phyloP scores from a whole-genome alignment of 2,329 filamentous ascomycete species.

The Colletotrichum cuscutae region DNA sequence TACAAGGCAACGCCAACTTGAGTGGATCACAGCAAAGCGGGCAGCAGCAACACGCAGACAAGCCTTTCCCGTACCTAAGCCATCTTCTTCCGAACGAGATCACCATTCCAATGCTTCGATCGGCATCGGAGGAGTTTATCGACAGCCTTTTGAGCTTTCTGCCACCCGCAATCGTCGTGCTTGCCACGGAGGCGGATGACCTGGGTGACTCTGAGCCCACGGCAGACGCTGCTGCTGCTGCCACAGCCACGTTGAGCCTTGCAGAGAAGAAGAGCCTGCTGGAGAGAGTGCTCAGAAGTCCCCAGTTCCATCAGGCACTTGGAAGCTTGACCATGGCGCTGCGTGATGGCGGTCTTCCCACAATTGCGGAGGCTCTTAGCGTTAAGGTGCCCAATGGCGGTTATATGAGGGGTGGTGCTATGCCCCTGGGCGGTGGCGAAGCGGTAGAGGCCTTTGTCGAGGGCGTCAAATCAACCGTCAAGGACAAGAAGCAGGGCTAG shows the following conservation, averaged over 20 bases:
- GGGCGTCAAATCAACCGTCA: constrained; percentile 83
- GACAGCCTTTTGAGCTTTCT: constrained; percentile 82
- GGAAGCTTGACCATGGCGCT: constrained; percentile 87
- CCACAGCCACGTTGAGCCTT: constrained; percentile 77
- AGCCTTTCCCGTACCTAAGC: constrained; percentile 83
- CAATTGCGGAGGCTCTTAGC: constrained; percentile 85
- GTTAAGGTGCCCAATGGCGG: constrained; percentile 88
- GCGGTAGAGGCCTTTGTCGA: constrained; percentile 93
- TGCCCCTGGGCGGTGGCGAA: constrained; percentile 88
- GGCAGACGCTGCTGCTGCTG: constrained; percentile 75
- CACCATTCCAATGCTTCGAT: constrained; percentile 81
- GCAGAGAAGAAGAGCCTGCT: constrained; percentile 84
- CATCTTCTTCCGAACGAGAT: constrained; percentile 84
- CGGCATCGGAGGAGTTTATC: constrained; percentile 71
- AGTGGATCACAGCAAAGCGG: constrained; percentile 45
- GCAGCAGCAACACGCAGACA: constrained; percentile 53
- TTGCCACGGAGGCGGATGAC: constrained; percentile 73
- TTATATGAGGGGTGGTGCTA: constrained; percentile 78
- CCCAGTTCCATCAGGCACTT: constrained; percentile 90
- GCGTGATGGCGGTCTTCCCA: constrained; percentile 89
- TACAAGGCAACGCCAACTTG: constrained; percentile 67
- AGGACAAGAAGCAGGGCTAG: constrained; percentile 58
- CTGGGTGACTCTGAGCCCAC: constrained; percentile 72
- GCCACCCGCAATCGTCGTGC: constrained; percentile 80
- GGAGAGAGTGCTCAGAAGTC: constrained; percentile 84